phyloP scores from a whole-genome alignment of 768 basidiomycete genomes.

The Chalciporus pseudorubinellus region DNA sequence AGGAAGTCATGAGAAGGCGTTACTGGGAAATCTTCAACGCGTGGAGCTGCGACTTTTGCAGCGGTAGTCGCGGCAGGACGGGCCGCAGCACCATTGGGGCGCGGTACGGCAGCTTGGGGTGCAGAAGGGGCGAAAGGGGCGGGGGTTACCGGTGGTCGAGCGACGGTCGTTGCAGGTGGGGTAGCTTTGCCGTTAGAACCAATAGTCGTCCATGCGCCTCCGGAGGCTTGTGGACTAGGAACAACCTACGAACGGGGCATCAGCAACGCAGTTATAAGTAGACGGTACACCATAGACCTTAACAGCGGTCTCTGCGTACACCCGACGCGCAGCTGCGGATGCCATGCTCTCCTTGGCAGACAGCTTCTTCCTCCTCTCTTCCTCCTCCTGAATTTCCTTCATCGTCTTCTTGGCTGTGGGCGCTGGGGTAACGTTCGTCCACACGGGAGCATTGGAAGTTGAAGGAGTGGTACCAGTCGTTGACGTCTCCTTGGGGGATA shows the following conservation, averaged over 20 bases:
- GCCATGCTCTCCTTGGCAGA: conserved; percentile 58
- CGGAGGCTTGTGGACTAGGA: conserved; percentile 34
- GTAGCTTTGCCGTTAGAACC: conserved; percentile 69
- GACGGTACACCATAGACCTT: conserved; percentile 48
- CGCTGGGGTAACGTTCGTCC: conserved; percentile 64
- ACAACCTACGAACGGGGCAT: conserved; percentile 29
- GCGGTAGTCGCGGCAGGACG: conserved; percentile 39
- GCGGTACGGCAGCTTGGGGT: conserved; percentile 31
- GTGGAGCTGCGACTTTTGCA: conserved; percentile 29
- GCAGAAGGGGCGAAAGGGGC: conserved; percentile 28
- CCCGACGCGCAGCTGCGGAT: conserved; percentile 58
- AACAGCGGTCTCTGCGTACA: conserved; percentile 74
- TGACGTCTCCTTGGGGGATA: conserved; percentile 43
- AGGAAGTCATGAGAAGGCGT: conserved; percentile 88
- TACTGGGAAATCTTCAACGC: conserved; percentile 60
- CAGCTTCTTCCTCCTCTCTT: conserved; percentile 78
- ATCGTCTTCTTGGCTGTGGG: conserved; percentile 79
- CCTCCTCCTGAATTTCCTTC: conserved; percentile 99
- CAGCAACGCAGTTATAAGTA: conserved; percentile 7
- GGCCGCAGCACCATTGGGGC: conserved; percentile 39
- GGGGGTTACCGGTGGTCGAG: conserved; percentile 36
- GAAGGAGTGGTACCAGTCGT: conserved; percentile 27
- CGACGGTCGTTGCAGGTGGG: conserved; percentile 25
- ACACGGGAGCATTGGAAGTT: conserved; percentile 50
- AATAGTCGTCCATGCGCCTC: conserved; percentile 82